These are phyloP conservation scores for Trichoderma simmonsii DNA, from an alignment of 2,329 filamentous ascomycete genomes.

Conservation along the genomic window DNA sequence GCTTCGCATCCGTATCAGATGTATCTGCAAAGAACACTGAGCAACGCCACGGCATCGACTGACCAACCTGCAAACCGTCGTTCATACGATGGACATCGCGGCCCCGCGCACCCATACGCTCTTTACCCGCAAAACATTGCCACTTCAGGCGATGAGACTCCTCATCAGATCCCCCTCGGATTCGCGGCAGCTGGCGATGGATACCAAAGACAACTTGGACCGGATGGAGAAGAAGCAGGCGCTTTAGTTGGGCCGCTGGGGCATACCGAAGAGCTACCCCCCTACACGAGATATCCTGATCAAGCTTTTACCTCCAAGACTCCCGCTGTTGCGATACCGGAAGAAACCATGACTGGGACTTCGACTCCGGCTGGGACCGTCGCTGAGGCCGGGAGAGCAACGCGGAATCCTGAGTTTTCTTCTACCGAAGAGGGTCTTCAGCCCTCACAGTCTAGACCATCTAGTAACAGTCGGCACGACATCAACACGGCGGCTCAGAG, in stretches of 20 bases:
- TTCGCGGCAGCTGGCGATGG: slow-evolving; percentile 65
- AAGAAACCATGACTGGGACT: slow-evolving; percentile 7
- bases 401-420: slow-evolving; percentile 60
- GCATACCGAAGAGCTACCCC: slow-evolving; percentile 85
- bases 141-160: slow-evolving; percentile 46
- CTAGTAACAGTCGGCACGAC: slow-evolving; percentile 50
- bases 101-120: slow-evolving; percentile 79
- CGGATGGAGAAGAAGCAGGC: slow-evolving; percentile 80
- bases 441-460: slow-evolving; percentile 49
- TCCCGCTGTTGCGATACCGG: slow-evolving; percentile 28
- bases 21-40: slow-evolving; percentile 72
- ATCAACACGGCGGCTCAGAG: slow-evolving; percentile 50
- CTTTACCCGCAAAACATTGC: slow-evolving; percentile 81
- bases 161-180: slow-evolving; percentile 60
- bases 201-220: slow-evolving; percentile 71
- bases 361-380: slow-evolving; percentile 29
- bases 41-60: slow-evolving; percentile 70
- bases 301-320: slow-evolving; percentile 59
- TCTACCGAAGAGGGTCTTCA: slow-evolving; percentile 54
- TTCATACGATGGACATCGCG: slow-evolving; percentile 26
- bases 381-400: slow-evolving; percentile 59
- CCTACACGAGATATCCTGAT: slow-evolving; percentile 86
- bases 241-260: slow-evolving; percentile 85
- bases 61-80: slow-evolving; percentile 34
- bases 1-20: slow-evolving; percentile 83